Evolutionary conservation across 306 rosid genomes (phyloP), one percentile per base, ranked within the genome.

Genomic region (Mucuna pruriens): DNA sequence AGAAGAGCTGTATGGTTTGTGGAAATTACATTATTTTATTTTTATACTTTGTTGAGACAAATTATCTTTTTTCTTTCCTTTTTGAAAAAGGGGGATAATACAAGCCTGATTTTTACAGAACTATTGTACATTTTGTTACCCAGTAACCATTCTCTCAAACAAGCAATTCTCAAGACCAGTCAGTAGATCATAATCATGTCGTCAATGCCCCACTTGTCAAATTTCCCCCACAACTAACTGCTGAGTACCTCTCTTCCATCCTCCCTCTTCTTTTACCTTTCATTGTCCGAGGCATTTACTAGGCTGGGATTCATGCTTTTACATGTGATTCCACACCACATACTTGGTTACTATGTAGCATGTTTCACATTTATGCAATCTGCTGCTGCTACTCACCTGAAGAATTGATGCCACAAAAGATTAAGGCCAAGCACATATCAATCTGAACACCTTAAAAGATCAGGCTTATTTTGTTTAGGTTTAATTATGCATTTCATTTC

Each of bases 301-400:
- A 29, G 74, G 46, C 84, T 60, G 23, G 84, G 73, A 67, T 68
- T 49, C 23, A 40, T 17, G 22, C 62, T 44, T 44, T 17, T 9
- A 62, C 77, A 62, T 77, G 81, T 51, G 78, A 75, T 46, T 63
- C 64, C 67, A 34, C 51, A 22, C n/a, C 8, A 36, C 67, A 22
- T 20, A 20, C 66, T 44, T 65, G 55, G 2, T 48, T 39, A 22
- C 34, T 31, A 0, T 52, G 78, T 40, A 42, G 57, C 33, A 2
- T 52, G 65, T 66, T 58, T 79, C 33, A 1, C 73, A 46, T 22
- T 73, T 55, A n/a, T 51, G 81, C 54, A 45, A 63, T 77, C 84
- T 15, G 75, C 75, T 55, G 58, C 78, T 9, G 71, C 83, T 70
- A 63, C 67, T 76, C 81, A 84, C 79, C 89, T 89, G 89, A 42